Percentiles rank a stretch among this genome's conserved stretches.
Conservation (phyloP, 1,139 yeast genomes). For the Pichia sp. region DNA sequence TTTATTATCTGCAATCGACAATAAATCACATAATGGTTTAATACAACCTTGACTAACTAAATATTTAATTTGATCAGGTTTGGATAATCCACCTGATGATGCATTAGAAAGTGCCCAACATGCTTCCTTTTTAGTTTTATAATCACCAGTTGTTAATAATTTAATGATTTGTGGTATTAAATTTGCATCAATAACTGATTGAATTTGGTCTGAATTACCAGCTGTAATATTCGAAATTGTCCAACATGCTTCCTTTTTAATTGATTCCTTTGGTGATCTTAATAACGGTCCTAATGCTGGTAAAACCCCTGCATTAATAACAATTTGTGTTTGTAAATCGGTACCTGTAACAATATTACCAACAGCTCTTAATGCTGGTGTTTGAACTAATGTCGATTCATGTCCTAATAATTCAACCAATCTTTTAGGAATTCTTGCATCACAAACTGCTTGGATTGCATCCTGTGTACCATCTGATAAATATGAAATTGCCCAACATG, state of each 20-base stretch:
- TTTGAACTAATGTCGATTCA: slow-evolving; percentile 81
- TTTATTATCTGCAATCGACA: slow-evolving; percentile 81
- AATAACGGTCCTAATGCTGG: slow-evolving; percentile 77
- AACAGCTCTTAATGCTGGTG: slow-evolving; percentile 95
- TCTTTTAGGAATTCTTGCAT: slow-evolving; percentile 91
- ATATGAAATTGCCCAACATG: slow-evolving; percentile 98
- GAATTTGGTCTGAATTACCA: slow-evolving; percentile 91
- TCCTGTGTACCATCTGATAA: slow-evolving; percentile 87
- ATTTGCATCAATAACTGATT: slow-evolving; percentile 92
- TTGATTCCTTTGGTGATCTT: slow-evolving; percentile 80
- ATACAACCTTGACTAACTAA: slow-evolving; percentile 93
- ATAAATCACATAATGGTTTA: slow-evolving; percentile 91
- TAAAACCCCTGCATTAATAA: slow-evolving; percentile 88
- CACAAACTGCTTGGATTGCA: slow-evolving; percentile 94
- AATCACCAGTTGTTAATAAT: slow-evolving; percentile 76
- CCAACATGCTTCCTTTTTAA: slow-evolving; percentile 98
- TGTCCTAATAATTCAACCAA: slow-evolving; percentile 84
- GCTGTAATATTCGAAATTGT: slow-evolving; percentile 97
- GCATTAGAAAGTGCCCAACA: slow-evolving; percentile 99
- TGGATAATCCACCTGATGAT: slow-evolving; percentile 86
- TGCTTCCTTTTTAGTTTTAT: slow-evolving; percentile 95
- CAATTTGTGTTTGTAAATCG: slow-evolving; percentile 91
- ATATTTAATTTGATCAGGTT: slow-evolving; percentile 90
- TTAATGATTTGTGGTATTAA: slow-evolving; percentile 88
- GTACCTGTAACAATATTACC: slow-evolving; percentile 98